Evolutionary conservation across 176 grass and related monocot genomes (phyloP), one percentile per base, ranked within the genome.

Genomic region (Typha latifolia): DNA sequence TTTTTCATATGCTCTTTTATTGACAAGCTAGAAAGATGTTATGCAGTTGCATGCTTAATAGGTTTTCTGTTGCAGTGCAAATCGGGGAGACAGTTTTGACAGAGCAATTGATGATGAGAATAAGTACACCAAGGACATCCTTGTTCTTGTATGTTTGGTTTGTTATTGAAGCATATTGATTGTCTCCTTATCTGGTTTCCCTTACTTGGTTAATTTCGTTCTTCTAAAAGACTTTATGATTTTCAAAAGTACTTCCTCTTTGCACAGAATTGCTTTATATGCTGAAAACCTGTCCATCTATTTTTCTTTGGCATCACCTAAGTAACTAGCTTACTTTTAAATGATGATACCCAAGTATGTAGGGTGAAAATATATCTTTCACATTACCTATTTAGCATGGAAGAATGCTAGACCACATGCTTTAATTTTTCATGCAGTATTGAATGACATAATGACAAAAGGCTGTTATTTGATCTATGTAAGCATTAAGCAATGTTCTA

Each of bases 31-130:
- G 23, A 74, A 70, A 66, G 24, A 78, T 62, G 14, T 34, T 59
- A 69, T 50, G 34, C 57, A 65, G 16, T 83, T 15, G 74, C 70
- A 19, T 64, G 65, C 48, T 83, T 92, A 57, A 78, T 74, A 48
- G 68, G 26, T 16, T 78, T 32, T 69, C 52, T 72, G 71, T 77
- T 51, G 43, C 71, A 99, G 94, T 85, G 81, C 83, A 82, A 87
- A 93, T 74, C 74, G 61, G 62, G 89, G 89, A 67, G 94, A 90
- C 75, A 81, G 71, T 66, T 90, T 84, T 62, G 89, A 93, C 57
- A 86, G 83, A 72, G 89, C 79, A 68, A 90, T 99, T 71, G 89
- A 87, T 76, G 81, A 99, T 0, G 94, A 99, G 75, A 99, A 90
- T 87, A 90, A 68, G 73, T 74, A 69, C 77, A 99, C 72, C 18